Conservation (phyloP, 1,139 yeast species). For the Pichia norvegensis region DNA sequence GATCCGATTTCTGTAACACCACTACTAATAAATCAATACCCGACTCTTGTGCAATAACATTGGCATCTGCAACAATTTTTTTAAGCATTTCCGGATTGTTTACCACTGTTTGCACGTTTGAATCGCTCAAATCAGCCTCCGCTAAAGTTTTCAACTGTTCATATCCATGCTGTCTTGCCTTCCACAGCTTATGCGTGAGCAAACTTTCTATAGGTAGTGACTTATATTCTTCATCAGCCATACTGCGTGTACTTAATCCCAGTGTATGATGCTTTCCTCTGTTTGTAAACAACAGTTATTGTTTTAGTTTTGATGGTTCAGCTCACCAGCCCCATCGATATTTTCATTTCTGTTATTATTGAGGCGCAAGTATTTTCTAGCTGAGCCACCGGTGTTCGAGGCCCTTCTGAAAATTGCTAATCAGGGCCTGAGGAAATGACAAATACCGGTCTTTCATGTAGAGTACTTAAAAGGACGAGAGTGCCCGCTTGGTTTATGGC, state of each 20-base stretch:
- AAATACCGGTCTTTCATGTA: neutral
- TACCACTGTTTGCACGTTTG: slow-evolving; percentile 47
- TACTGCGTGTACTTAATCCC: neutral
- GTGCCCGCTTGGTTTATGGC: too few species aligned
- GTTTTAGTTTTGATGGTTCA: too few species aligned
- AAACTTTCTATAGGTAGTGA: slow-evolving; percentile 60
- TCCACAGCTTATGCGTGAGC: slow-evolving; percentile 52
- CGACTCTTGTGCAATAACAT: slow-evolving; percentile 88
- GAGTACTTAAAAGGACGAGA: neutral
- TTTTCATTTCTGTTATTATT: too few species aligned
- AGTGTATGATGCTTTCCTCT: neutral
- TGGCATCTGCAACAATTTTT: slow-evolving; percentile 61
- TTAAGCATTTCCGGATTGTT: slow-evolving; percentile 46
- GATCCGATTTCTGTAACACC: slow-evolving; percentile 56
- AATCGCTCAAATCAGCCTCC: slow-evolving; percentile 45
- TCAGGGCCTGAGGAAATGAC: neutral
- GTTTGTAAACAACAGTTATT: neutral
- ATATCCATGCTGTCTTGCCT: slow-evolving; percentile 76
- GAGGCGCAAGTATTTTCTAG: neutral
- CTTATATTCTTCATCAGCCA: slow-evolving; percentile 30
- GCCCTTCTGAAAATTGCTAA: neutral
- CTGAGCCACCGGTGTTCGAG: neutral
- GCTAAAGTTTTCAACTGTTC: slow-evolving; percentile 54
- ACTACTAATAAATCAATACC: slow-evolving; percentile 54
- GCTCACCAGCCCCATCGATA: neutral